Evolutionary conservation across 2,329 filamentous ascomycete genomes (phyloP).

Genomic region (Fusarium pilosicola): DNA sequence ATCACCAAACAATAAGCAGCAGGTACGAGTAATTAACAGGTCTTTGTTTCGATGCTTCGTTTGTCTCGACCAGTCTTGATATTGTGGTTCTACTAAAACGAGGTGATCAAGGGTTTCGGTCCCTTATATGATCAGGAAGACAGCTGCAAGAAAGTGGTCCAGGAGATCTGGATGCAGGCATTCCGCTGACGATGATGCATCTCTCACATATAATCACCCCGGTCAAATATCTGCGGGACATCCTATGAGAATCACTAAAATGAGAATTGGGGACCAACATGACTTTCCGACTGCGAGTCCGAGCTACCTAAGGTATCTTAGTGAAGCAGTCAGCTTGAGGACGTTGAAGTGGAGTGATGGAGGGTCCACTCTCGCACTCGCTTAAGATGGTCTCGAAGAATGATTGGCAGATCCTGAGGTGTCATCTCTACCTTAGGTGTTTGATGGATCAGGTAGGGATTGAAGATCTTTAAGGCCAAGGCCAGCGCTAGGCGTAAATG

Average conservation of each 20-base stretch:
- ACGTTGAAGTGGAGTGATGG: conserved; percentile 18
- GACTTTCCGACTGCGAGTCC: neutral
- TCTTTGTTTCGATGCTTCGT: neutral
- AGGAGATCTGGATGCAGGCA: neutral
- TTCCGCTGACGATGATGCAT: neutral
- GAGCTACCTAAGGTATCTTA: neutral
- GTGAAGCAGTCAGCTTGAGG: conserved; percentile 1
- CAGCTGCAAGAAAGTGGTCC: neutral
- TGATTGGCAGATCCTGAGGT: neutral
- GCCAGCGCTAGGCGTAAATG: conserved; percentile 16
- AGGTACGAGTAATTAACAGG: neutral
- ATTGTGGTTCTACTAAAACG: neutral
- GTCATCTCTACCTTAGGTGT: neutral
- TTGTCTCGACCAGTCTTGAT: neutral
- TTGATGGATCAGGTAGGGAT: neutral
- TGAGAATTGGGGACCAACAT: conserved; percentile 1
- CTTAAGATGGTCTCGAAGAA: neutral
- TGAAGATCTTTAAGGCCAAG: neutral
- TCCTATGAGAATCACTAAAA: neutral
- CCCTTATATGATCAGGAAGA: neutral
- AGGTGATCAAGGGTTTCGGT: neutral
- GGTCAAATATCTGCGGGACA: neutral
- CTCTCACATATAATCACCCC: neutral
- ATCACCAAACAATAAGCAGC: neutral
- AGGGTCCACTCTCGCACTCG: conserved; percentile 31